phyloP scores from a whole-genome alignment of 495 filamentous ascomycete genomes.

The Clohesyomyces aquaticus region DNA sequence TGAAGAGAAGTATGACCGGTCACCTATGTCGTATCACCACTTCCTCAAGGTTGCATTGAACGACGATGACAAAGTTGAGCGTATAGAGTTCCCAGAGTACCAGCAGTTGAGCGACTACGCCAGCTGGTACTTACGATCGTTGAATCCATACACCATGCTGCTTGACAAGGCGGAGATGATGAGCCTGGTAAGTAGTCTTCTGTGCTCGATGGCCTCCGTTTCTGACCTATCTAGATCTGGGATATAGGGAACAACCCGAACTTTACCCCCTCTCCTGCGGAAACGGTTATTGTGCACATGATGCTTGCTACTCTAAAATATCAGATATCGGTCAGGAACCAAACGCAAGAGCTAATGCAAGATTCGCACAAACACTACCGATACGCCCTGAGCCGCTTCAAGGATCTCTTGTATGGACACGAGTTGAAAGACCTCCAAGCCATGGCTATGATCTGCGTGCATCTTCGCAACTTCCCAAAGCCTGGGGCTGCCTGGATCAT shows the following conservation, averaged over 20 bases:
- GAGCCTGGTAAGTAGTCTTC: slow-evolving; percentile 58
- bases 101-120: slow-evolving; percentile 62
- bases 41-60: slow-evolving; percentile 65
- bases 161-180: slow-evolving; percentile 73
- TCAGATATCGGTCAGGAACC: slow-evolving; percentile 69
- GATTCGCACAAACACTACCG: slow-evolving; percentile 76
- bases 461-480: slow-evolving; percentile 77
- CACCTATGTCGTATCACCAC: slow-evolving; percentile 66
- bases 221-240: slow-evolving; percentile 52
- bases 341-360: slow-evolving; percentile 57
- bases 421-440: slow-evolving; percentile 70
- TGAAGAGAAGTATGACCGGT: slow-evolving; percentile 65
- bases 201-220: not conserved
- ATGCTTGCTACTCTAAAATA: slow-evolving; percentile 76
- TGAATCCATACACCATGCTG: slow-evolving; percentile 73
- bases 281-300: slow-evolving; percentile 75
- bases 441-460: slow-evolving; percentile 66
- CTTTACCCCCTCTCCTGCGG: slow-evolving; percentile 63
- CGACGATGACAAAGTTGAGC: slow-evolving; percentile 24
- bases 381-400: slow-evolving; percentile 68
- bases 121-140: slow-evolving; percentile 71
- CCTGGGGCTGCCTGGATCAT: slow-evolving; percentile 72
- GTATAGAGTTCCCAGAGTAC: slow-evolving; percentile 35
- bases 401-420: slow-evolving; percentile 61
- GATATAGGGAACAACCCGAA: slow-evolving; percentile 65